Evolutionary conservation across 2,329 filamentous ascomycete genomes (phyloP), one percentile per base, ranked within the genome.

Genomic region (Aspergillus clavatus): DNA sequence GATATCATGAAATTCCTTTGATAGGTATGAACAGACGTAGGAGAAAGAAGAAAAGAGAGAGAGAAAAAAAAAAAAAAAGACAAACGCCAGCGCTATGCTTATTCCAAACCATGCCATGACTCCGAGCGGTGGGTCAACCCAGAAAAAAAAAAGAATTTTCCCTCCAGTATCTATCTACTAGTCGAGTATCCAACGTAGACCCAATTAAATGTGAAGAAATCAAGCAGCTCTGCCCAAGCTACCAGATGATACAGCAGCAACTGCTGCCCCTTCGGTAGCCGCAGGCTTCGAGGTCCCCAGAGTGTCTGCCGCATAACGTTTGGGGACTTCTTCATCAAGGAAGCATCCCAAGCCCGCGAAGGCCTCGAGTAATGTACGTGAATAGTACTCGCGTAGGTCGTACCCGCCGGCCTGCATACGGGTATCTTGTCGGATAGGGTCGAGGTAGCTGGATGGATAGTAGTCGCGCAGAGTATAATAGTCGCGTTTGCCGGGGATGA

Each of bases 271-370:
- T 29, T 60, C 51, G 14, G 62, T 63, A 12, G 60, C 52, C 6
- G 56, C 42, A 18, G 61, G 49, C 19, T 57, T 57, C 12, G 58
- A 50, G 5, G 40, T 33, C 3, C 52, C 52, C 6, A 53, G 26
- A 24, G 53, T 48, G 45, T 39, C 48, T 26, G 48, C 38, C 28
- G 52, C 52, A 31, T 67, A 59, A 33, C 66, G 56, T 28, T 61
- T 53, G 2, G 64, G 44, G 14, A 73, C 59, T 61, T 95, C 90
- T 37, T 96, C 89, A 27, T 80, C 84, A 33, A 98, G 75, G 57
- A 95, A 94, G 33, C 95, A 87, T 0, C 87, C 89, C 48, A 98
- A 67, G 0, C 94, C 93, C 0, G 87, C 82, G 69, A 96, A 97
- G 0, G 91, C 89, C 62, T 96, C 90, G 49, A 88, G 86, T 62